Base-by-base conservation (phyloP, 2,329 filamentous ascomycete species). In the Claviceps humidiphila region DNA sequence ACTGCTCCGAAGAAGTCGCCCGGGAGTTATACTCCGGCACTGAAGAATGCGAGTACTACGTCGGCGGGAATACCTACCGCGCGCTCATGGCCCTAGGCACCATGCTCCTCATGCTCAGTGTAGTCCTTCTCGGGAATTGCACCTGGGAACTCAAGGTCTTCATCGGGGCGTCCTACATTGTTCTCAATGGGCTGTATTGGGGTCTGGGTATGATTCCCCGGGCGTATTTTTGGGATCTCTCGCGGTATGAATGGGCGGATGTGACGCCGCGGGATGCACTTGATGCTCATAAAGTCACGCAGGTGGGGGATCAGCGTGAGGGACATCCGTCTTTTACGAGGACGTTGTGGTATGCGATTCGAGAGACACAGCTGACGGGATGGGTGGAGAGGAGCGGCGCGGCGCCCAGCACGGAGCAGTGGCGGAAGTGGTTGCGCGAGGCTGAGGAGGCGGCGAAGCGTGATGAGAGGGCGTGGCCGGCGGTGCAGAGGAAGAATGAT, bases 1-100 rank as follows among this genome's bases (percentile, higher is more conserved):
- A 69, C 46, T 82, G 80, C 59, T 71, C 73, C 5, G 79, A 83
- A 61, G 74, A 80, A 37, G 74, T 83, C 2, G 76, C 78, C 1
- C 71, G 80, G n/a, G 80, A 83, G 60, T 70, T 84, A 0, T 83
- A 82, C 63, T 74, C 72, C 0, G 78, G 78, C 16, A 81, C 76
- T 0, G 79, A 82, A 57, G 74, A 78, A 58, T 83, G 80, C 62
- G 60, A 73, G 30, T 83, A 82, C 58, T 67, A 71, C 24, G 72
- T 81, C 43, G 64, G 64, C 4, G 68, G 64, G 30, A 65, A 60
- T n/a, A 58, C 59, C 1, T 80, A 81, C 60, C 72, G 75, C 20
- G 61, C 69, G 0, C 70, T 81, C 7, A 80, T 83, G 65, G 78
- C 73, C 0, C 43, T 75, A 2, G 79, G 76, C 38, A 84, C 80